Evolutionary conservation across 805 yeast genomes (phyloP).

Genomic region (Kuraishia piskuri): DNA sequence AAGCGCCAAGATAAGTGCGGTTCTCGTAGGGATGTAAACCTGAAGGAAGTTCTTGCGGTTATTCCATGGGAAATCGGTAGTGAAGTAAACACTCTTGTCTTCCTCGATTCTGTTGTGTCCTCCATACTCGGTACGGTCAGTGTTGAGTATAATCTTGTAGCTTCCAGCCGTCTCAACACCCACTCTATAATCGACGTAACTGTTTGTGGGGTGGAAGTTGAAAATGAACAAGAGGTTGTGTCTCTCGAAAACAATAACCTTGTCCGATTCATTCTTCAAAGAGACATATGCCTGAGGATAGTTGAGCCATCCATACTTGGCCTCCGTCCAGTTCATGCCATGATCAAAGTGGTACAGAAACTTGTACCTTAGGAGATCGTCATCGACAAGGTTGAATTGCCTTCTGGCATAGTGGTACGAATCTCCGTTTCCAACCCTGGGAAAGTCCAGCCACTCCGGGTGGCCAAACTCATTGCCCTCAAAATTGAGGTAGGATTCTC

Average conservation of each 20-base stretch:
- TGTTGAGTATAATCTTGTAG: slow-evolving; percentile 65
- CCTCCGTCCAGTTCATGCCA: slow-evolving; percentile 75
- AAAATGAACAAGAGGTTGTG: slow-evolving; percentile 78
- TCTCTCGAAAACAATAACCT: slow-evolving; percentile 82
- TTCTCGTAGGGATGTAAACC: slow-evolving; percentile 75
- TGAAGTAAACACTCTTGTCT: slow-evolving; percentile 44
- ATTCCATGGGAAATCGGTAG: slow-evolving; percentile 77
- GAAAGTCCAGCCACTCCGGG: slow-evolving; percentile 98
- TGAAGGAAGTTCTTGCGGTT: slow-evolving; percentile 66
- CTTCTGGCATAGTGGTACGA: slow-evolving; percentile 92
- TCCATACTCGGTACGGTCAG: slow-evolving; percentile 66
- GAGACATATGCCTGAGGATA: slow-evolving; percentile 75
- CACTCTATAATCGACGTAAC: slow-evolving; percentile 78
- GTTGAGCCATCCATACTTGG: slow-evolving; percentile 57
- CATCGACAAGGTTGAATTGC: slow-evolving; percentile 83
- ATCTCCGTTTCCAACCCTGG: slow-evolving; percentile 80
- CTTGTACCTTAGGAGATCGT: slow-evolving; percentile 71
- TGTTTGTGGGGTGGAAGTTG: slow-evolving; percentile 82
- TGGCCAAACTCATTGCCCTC: slow-evolving; percentile 99
- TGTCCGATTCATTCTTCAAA: slow-evolving; percentile 81
- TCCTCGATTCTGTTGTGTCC: slow-evolving; percentile 74
- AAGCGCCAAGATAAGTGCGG: slow-evolving; percentile 53
- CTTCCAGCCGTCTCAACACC: slow-evolving; percentile 81
- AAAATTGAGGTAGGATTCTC: slow-evolving; percentile 92
- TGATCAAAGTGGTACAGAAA: slow-evolving; percentile 75